Conservation (phyloP, 306 rosid species). For the Pyrus pyrifolia region DNA sequence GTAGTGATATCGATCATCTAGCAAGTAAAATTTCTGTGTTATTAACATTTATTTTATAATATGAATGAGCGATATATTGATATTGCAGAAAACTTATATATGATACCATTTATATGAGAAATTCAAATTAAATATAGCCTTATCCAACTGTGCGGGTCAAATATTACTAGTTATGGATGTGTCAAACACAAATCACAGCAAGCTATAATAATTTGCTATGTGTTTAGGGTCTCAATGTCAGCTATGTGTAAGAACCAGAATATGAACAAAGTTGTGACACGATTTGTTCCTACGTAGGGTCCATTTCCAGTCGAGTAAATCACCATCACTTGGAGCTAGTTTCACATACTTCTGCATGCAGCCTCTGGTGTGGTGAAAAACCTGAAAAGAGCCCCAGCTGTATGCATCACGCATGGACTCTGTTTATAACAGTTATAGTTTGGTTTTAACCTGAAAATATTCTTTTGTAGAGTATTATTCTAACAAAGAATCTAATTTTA, state of each 20-base stretch:
- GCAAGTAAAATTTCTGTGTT: background rate
- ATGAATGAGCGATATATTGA: background rate
- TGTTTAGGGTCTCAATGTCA: conserved; percentile 8
- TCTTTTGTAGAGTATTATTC: too few relatives aligned
- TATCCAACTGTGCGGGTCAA: background rate
- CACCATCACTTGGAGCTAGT: background rate
- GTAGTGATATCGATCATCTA: background rate
- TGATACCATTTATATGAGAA: too few relatives aligned
- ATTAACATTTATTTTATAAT: background rate
- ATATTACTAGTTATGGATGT: background rate
- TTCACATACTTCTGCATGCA: background rate
- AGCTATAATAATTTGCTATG: background rate
- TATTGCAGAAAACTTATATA: too few relatives aligned
- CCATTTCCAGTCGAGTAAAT: conserved; percentile 1
- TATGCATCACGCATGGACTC: background rate
- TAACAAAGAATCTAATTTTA: too few relatives aligned
- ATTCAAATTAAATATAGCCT: background rate
- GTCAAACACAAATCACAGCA: background rate
- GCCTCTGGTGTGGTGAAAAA: background rate
- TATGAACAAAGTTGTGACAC: conserved; percentile 11
- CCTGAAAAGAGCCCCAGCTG: too few relatives aligned
- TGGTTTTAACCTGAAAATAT: too few relatives aligned
- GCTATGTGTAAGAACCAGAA: background rate
- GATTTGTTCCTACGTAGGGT: background rate
- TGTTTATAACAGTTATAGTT: background rate